Evolutionary conservation across 257 asterid species (phyloP).

Genomic region (Nicotiana tomentosiformis): DNA sequence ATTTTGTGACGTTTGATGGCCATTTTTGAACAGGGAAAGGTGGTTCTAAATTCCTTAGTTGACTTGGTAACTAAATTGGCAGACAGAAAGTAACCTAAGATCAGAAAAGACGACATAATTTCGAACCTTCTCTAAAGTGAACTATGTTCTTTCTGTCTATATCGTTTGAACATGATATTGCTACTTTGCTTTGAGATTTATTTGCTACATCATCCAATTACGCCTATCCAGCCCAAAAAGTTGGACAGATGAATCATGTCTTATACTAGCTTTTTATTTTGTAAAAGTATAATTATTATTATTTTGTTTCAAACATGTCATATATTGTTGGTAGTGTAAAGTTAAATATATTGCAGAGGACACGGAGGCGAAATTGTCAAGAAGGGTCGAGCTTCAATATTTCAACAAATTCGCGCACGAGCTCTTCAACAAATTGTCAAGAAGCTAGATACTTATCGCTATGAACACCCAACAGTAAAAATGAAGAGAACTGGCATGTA

Average conservation of each 20-base stretch:
- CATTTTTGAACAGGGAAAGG: background rate
- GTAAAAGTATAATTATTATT: too few relatives aligned
- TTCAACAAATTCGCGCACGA: background rate
- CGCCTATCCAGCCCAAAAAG: background rate
- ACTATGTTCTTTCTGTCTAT: background rate
- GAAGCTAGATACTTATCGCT: background rate
- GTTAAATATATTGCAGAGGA: too few relatives aligned
- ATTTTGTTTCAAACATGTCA: too few relatives aligned
- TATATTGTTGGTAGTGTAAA: too few relatives aligned
- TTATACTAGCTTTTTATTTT: background rate
- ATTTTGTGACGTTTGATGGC: background rate
- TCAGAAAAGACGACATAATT: background rate
- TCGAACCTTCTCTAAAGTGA: background rate
- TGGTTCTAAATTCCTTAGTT: background rate
- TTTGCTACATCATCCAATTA: background rate
- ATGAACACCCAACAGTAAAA: too few relatives aligned
- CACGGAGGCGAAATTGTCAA: too few relatives aligned
- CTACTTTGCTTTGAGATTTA: background rate
- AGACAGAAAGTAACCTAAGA: background rate
- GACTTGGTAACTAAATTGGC: constrained; percentile 1
- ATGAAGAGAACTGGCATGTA: too few relatives aligned
- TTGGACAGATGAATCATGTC: background rate
- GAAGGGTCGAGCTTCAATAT: background rate
- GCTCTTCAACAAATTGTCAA: too few relatives aligned
- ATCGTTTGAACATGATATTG: background rate